Conservation (phyloP, 305 asterid genomes). For the Nicotiana rustica region DNA sequence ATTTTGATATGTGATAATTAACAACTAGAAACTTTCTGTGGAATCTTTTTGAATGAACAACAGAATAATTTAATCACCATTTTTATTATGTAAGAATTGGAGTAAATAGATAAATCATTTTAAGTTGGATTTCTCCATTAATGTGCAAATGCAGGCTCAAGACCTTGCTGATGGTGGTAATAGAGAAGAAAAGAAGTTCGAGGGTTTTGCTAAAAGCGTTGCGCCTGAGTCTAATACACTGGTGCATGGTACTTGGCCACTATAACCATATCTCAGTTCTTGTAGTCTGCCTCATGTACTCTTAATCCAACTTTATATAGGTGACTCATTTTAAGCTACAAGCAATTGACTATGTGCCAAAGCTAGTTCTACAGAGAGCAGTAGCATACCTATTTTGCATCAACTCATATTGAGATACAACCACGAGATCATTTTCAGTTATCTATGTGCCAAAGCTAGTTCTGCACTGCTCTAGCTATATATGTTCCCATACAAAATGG, state of each 20-base stretch:
- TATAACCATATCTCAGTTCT: neutral
- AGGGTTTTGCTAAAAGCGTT: constrained; percentile 40
- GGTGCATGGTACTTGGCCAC: constrained; percentile 43
- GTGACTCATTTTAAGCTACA: neutral
- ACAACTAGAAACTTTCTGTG: neutral
- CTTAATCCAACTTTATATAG: neutral
- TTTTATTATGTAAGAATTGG: neutral
- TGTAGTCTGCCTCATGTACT: neutral
- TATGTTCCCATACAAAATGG: neutral
- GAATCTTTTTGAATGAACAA: neutral
- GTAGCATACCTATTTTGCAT: neutral
- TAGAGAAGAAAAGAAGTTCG: constrained; percentile 41
- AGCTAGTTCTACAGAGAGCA: neutral
- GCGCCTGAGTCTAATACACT: constrained; percentile 38
- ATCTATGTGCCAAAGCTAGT: neutral
- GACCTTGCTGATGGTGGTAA: constrained; percentile 43
- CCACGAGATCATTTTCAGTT: neutral
- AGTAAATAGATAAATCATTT: neutral
- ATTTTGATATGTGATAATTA: too few relatives aligned
- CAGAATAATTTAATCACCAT: neutral
- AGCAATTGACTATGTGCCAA: constrained; percentile 2
- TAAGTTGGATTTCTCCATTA: neutral
- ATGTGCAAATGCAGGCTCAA: constrained; percentile 48
- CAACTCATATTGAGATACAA: neutral
- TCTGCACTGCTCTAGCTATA: neutral